phyloP scores from a whole-genome alignment of 768 basidiomycete species.

The Leccinum fibrillosum region DNA sequence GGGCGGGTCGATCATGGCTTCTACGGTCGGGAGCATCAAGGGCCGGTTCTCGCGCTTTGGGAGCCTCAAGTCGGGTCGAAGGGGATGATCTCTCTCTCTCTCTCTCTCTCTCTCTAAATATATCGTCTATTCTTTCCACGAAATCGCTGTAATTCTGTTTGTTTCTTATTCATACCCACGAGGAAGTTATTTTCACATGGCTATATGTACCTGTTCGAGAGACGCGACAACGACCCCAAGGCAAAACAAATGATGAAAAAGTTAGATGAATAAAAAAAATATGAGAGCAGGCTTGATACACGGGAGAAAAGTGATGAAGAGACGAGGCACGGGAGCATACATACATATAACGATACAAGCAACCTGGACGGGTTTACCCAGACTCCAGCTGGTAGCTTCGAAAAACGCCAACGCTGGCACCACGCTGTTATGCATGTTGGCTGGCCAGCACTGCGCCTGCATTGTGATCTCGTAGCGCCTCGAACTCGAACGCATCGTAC shows the following conservation, averaged over 20 bases:
- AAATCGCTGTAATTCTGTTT: slow-evolving; percentile 8
- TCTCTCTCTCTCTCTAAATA: not conserved
- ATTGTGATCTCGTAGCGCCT: slow-evolving; percentile 29
- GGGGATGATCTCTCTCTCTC: slow-evolving; percentile 14
- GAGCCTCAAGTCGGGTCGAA: slow-evolving; percentile 57
- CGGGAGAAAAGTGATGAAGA: not conserved
- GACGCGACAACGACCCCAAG: slow-evolving; percentile 3
- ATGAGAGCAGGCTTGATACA: slow-evolving; percentile 2
- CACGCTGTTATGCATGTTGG: slow-evolving; percentile 18
- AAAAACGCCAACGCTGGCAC: not conserved
- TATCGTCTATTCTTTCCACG: not conserved
- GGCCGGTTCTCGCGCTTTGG: slow-evolving; percentile 77
- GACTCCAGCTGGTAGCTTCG: not conserved
- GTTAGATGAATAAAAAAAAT: slow-evolving; percentile 16
- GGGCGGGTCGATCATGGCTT: slow-evolving; percentile 57
- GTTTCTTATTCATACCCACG: slow-evolving; percentile 19
- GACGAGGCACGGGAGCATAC: not conserved
- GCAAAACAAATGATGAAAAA: not conserved
- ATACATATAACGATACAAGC: slow-evolving; percentile 27
- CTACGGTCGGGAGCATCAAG: slow-evolving; percentile 65
- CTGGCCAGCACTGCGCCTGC: slow-evolving; percentile 12
- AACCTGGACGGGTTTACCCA: slow-evolving; percentile 13
- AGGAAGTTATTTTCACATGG: slow-evolving; percentile 4
- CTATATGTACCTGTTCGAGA: slow-evolving; percentile 16
- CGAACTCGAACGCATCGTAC: slow-evolving; percentile 35